Conservation (phyloP, 2,329 filamentous ascomycete genomes). For the Aspergillus brunneoviolaceus region DNA sequence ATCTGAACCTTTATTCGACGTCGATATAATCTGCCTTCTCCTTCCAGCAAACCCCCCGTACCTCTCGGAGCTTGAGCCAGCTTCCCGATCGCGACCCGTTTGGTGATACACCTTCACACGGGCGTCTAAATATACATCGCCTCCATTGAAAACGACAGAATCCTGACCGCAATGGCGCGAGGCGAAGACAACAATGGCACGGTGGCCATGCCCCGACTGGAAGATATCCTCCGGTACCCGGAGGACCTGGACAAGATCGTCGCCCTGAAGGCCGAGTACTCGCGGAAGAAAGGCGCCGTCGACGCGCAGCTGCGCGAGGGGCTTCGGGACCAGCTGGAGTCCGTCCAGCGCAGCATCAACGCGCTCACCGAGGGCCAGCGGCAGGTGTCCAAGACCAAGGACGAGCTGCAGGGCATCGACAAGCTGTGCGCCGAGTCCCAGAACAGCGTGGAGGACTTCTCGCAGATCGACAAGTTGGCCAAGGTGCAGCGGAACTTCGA, state of each 20-base stretch:
- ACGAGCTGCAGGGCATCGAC: slow-evolving; percentile 98
- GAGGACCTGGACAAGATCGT: slow-evolving; percentile 97
- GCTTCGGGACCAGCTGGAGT: slow-evolving; percentile 87
- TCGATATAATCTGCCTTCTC: background rate
- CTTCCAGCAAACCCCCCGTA: background rate
- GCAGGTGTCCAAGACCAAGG: slow-evolving; percentile 88
- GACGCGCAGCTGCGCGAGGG: slow-evolving; percentile 87
- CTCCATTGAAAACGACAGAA: background rate
- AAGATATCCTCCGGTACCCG: slow-evolving; percentile 89
- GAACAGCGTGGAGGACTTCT: slow-evolving; percentile 96
- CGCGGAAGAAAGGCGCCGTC: slow-evolving; percentile 87
- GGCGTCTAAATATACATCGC: background rate
- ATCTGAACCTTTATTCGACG: background rate
- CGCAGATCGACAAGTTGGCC: slow-evolving; percentile 65
- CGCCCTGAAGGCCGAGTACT: slow-evolving; percentile 85
- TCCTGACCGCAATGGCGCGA: slow-evolving; percentile 33
- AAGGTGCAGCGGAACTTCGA: slow-evolving; percentile 83
- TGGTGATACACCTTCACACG: background rate
- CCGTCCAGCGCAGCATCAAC: slow-evolving; percentile 89
- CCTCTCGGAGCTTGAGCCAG: background rate
- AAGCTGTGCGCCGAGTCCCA: slow-evolving; percentile 95
- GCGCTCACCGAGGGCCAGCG: slow-evolving; percentile 87
- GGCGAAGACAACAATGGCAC: slow-evolving; percentile 55
- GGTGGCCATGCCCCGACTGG: slow-evolving; percentile 69
- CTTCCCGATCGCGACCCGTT: background rate